Evolutionary conservation across 73 alveolate genomes (phyloP).

Genomic region (Uronychia setigera): DNA sequence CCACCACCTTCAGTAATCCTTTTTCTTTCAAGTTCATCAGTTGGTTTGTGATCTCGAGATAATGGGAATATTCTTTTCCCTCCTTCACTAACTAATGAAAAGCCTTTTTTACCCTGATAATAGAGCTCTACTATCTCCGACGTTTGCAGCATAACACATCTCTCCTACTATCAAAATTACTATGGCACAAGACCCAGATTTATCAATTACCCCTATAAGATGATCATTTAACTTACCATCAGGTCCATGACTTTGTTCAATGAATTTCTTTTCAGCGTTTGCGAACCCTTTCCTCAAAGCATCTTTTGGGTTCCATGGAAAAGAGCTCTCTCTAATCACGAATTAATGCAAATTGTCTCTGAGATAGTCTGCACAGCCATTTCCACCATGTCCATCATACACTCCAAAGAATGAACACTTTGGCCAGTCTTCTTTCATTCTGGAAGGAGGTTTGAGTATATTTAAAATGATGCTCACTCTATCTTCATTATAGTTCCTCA

Average conservation of each 20-base stretch:
- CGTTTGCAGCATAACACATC: constrained; percentile 93
- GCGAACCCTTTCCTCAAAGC: constrained; percentile 95
- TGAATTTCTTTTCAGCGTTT: constrained; percentile 89
- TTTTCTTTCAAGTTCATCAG: constrained; percentile 76
- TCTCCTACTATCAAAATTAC: constrained; percentile 91
- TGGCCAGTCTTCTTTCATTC: constrained; percentile 92
- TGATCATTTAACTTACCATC: constrained; percentile 3
- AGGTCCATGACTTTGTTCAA: constrained; percentile 63
- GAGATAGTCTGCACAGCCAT: constrained; percentile 93
- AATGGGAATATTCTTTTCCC: constrained; percentile 72
- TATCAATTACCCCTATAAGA: constrained; percentile 64
- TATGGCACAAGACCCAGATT: constrained; percentile 96
- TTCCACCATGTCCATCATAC: constrained; percentile 99
- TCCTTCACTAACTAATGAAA: constrained; percentile 7
- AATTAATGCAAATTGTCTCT: constrained; percentile 96
- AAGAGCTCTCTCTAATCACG: constrained; percentile 87
- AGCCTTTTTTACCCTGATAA: constrained; percentile 73
- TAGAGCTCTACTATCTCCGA: constrained; percentile 97
- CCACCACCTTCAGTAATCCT: constrained; percentile 94
- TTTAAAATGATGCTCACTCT: constrained; percentile 90
- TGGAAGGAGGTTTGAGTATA: constrained; percentile 77
- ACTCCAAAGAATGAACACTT: constrained; percentile 97
- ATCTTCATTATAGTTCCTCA: constrained; percentile 94
- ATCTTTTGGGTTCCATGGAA: constrained; percentile 95
- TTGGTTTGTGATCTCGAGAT: constrained; percentile 87